Conservation (phyloP, 78 protist species). For the Parvularia atlantis region DNA sequence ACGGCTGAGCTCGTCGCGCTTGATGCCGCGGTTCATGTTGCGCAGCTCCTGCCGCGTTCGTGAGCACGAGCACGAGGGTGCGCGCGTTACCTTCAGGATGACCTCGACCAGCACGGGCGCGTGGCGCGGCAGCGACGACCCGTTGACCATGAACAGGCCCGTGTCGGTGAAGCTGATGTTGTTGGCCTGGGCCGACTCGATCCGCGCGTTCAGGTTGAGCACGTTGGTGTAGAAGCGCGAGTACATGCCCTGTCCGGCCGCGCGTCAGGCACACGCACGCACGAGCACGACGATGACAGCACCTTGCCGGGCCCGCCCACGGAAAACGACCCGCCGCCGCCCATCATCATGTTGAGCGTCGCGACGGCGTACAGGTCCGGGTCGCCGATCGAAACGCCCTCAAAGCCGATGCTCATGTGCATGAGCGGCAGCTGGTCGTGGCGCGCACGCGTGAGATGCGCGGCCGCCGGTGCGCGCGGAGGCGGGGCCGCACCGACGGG, state of each 20-base stretch:
- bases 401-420: not conserved
- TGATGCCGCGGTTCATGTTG: not conserved
- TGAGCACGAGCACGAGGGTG: no score
- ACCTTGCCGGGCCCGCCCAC: slow-evolving; percentile 58
- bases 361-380: slow-evolving; percentile 7
- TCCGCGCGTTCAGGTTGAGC: not conserved
- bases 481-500: not conserved
- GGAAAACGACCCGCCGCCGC: slow-evolving; percentile 42
- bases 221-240: slow-evolving; percentile 4
- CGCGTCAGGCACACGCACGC: not conserved
- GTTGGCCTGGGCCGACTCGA: slow-evolving; percentile 10
- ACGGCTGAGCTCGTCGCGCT: slow-evolving; percentile 18
- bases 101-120: no score
- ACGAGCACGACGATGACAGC: no score
- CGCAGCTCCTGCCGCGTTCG: not conserved
- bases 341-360: slow-evolving; percentile 29
- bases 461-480: not conserved
- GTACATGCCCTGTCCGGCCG: slow-evolving; percentile 4
- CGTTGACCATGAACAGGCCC: slow-evolving; percentile 23
- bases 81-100: no score
- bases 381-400: slow-evolving; percentile 12
- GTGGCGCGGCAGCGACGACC: not conserved
- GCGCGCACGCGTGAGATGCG: not conserved
- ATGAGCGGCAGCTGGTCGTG: not conserved
- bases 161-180: slow-evolving; percentile 7